Evolutionary conservation across 768 basidiomycete species (phyloP).

Genomic region (Tubosaeta brunneosetosa): DNA sequence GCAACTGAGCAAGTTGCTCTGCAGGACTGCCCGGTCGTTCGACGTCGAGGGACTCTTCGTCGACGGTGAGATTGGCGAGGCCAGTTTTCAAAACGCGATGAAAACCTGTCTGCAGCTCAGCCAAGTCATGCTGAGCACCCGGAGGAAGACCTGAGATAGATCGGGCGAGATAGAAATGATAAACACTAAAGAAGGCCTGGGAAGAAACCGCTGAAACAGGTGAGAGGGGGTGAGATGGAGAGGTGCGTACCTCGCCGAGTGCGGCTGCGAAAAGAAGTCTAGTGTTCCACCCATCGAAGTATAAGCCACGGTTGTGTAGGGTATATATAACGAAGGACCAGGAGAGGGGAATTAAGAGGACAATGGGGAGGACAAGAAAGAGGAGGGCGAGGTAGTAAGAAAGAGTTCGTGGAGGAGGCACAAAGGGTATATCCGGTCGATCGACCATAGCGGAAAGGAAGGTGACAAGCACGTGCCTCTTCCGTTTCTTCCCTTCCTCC

Average conservation of each 20-base stretch:
- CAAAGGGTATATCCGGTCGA: slow-evolving; percentile 35
- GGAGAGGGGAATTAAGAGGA: slow-evolving; percentile 56
- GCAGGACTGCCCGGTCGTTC: slow-evolving; percentile 57
- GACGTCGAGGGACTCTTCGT: slow-evolving; percentile 48
- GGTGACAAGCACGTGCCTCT: slow-evolving; percentile 9
- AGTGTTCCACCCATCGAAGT: slow-evolving; percentile 37
- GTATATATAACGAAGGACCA: slow-evolving; percentile 58
- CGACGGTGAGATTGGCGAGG: slow-evolving; percentile 50
- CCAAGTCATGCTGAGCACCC: slow-evolving; percentile 40
- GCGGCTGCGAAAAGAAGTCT: slow-evolving; percentile 44
- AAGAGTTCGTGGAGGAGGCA: slow-evolving; percentile 35
- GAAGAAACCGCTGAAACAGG: not conserved
- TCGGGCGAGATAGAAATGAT: slow-evolving; percentile 50
- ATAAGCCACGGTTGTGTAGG: slow-evolving; percentile 40
- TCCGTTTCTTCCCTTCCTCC: slow-evolving; percentile 30
- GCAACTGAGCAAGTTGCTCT: slow-evolving; percentile 55
- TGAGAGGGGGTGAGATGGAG: not conserved
- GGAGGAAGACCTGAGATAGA: slow-evolving; percentile 46
- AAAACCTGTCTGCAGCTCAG: slow-evolving; percentile 57
- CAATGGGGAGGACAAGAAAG: slow-evolving; percentile 55
- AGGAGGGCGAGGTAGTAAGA: slow-evolving; percentile 61
- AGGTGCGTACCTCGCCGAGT: slow-evolving; percentile 50
- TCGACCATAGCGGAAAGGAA: not conserved
- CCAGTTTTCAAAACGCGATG: slow-evolving; percentile 63
- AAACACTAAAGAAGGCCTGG: slow-evolving; percentile 67